A percentile compares a stretch with the other conserved stretches of the same genome.
Conservation (phyloP, 2,329 filamentous ascomycete species). For the Atkinsonella hypoxylon region DNA sequence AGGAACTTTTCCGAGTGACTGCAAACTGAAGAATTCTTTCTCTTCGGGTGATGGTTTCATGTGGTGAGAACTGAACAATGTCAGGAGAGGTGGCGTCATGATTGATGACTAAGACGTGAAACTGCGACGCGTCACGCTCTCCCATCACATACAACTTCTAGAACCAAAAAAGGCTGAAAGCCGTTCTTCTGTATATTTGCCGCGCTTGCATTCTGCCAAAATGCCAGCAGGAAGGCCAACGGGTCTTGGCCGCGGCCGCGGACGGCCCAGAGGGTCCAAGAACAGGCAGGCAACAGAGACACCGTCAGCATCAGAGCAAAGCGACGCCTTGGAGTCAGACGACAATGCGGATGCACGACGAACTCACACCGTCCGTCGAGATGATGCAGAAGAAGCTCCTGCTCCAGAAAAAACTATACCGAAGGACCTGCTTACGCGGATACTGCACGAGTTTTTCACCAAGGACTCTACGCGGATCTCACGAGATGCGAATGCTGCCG, state of each 20-base stretch:
- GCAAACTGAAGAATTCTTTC: neutral
- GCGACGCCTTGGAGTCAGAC: slow-evolving; percentile 25
- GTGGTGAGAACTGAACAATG: neutral
- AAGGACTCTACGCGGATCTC: slow-evolving; percentile 60
- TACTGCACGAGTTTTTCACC: slow-evolving; percentile 72
- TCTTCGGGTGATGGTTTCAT: neutral
- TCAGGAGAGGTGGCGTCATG: neutral
- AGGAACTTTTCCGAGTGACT: neutral
- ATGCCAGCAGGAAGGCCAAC: slow-evolving; percentile 34
- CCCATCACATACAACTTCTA: neutral
- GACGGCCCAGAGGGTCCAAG: slow-evolving; percentile 20
- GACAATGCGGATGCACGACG: slow-evolving; percentile 16
- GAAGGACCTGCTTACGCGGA: slow-evolving; percentile 57
- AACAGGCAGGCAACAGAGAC: slow-evolving; percentile 12
- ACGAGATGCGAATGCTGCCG: slow-evolving; percentile 62
- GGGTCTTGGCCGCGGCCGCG: slow-evolving; percentile 19
- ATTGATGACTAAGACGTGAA: slow-evolving; percentile 5
- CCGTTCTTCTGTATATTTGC: too few relatives aligned
- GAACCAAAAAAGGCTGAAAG: too few relatives aligned
- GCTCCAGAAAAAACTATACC: slow-evolving; percentile 46
- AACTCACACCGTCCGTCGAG: slow-evolving; percentile 6
- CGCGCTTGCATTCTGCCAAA: neutral
- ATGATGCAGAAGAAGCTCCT: slow-evolving; percentile 20
- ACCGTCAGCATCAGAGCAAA: slow-evolving; percentile 16
- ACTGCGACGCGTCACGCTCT: neutral